Evolutionary conservation across 495 filamentous ascomycete genomes (phyloP), one percentile per base, ranked within the genome.

Genomic region (Penicillium pulvis): DNA sequence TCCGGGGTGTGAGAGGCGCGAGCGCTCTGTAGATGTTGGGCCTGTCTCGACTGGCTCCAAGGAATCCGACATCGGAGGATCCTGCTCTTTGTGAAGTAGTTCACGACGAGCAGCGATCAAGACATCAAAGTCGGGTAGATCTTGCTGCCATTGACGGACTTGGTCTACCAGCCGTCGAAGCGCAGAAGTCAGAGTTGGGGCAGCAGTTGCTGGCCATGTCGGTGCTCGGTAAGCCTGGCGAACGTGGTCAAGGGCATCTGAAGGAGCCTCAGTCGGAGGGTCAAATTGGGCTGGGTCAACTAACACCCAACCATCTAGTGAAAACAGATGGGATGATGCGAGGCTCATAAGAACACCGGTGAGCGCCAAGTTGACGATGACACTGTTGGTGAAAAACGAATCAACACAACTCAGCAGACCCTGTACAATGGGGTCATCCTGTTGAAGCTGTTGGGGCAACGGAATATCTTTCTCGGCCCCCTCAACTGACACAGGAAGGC

Each of bases 261-360:
- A 7, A 1, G 44, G 14, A n/a, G 43, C 43, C 53, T 44, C 16
- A 2, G 51, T 6, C 4, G 61, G 26, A 26, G 65, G 52, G 0
- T 72, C 54, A 51, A 78, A 80, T n/a, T 71, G 73, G 6, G 64
- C 56, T 0, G 91, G 88, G 59, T 90, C 84, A 17, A 91, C 85
- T 11, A 93, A 74, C n/a, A 98, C 81, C 94, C 95, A 98, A 14
- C 87, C 87, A 66, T 97, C 92, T 1, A 97, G 79, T 6, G 85
- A 82, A 65, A 95, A 87, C 48, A 87, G 88, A 16, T 90, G 86
- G 59, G 94, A 98, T 1, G 89, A 87, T 16, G 89, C 87, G 28
- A 98, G 79, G 58, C 91, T 89, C 55, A 93, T 84, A 16, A 99
- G 79, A 6, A 87, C 83, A 62, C 92, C 88, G 1, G 95, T 97